Base-by-base conservation (phyloP, 192 early-diverging fungal genomes). In the Coemansia nantahalensis region DNA sequence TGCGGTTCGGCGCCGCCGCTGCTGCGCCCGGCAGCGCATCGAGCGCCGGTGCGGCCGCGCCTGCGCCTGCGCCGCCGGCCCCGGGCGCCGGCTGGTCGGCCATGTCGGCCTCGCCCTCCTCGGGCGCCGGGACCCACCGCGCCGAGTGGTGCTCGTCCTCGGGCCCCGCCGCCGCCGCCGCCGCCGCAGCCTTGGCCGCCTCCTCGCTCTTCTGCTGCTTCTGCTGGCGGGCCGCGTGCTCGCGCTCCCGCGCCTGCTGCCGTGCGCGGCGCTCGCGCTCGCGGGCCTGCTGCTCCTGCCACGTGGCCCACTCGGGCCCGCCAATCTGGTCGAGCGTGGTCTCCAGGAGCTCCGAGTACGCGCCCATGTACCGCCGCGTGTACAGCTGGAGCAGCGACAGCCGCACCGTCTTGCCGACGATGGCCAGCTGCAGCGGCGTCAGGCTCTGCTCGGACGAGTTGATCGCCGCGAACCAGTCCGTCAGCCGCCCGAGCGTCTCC, bases 391-490 rank as follows among this genome's bases (percentile, higher is more conserved):
- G 48, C 33, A 76, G 57, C 28, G 55, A 54, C 14, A 76, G 59
- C 13, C 72, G 59, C 43, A 76, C 38, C 0, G 72, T 54, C 43
- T 76, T 76, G 28, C 59, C 35, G 14, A 76, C 55, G 24, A 68
- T 64, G 6, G 48, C 40, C 37, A 62, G 35, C 52, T 76, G 72
- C 31, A 62, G 33, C 23, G 62, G 53, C 12, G 65, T 60, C 65
- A 76, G 48, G 8, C 36, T 49, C 30, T 66, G 71, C 28, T 63
- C 64, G 13, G 63, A 75, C 39, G 65, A 64, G 53, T 76, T 68
- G 34, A 56, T 57, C 21, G 56, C 30, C 4, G 46, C 72, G 38
- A 64, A 68, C 72, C 72, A 76, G 21, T 68, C 60, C 4, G 55
- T 63, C 6, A 76, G 56, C 31, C 39, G 48, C 0, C 50, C 65